Percentiles rank a stretch among this genome's conserved stretches.
Evolutionary conservation across 2,329 filamentous ascomycete genomes (phyloP).

Genomic region (Tolypocladium tundrense): DNA sequence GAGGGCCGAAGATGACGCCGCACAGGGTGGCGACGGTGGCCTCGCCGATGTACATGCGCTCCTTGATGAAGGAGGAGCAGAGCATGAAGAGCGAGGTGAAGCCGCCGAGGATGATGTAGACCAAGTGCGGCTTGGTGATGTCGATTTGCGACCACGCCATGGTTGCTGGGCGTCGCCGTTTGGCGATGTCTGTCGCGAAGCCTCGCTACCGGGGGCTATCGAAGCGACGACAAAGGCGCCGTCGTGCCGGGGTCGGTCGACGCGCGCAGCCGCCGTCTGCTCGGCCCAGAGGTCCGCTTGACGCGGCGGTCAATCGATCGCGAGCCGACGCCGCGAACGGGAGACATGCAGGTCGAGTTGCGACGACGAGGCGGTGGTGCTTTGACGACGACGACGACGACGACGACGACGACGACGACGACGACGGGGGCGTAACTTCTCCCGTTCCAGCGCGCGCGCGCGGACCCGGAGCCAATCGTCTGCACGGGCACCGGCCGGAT

Average conservation of each 20-base stretch:
- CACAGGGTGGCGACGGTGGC: slow-evolving; percentile 86
- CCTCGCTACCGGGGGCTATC: background rate
- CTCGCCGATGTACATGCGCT: slow-evolving; percentile 96
- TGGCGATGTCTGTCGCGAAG: background rate
- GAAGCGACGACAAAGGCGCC: background rate
- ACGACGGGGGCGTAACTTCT: background rate
- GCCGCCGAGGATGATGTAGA: slow-evolving; percentile 94
- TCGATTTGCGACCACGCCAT: slow-evolving; percentile 76
- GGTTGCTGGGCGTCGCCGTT: background rate
- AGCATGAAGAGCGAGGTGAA: slow-evolving; percentile 99
- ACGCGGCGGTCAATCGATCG: slow-evolving; percentile 6
- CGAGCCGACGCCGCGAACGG: slow-evolving; percentile 1
- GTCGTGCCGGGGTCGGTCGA: background rate
- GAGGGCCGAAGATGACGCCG: slow-evolving; percentile 81
- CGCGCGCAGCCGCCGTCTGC: background rate
- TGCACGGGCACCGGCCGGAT: background rate
- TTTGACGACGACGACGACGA: background rate
- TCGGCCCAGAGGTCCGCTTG: background rate
- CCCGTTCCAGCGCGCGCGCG: background rate
- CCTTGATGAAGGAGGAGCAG: slow-evolving; percentile 95
- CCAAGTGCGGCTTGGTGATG: slow-evolving; percentile 91
- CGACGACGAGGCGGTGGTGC: background rate
- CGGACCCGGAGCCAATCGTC: background rate
- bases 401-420: background rate
- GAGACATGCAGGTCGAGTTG: slow-evolving; percentile 1